Percentiles rank a stretch among this genome's conserved stretches.
These are phyloP conservation scores for Diaporthe destruens DNA, from an alignment of 2,329 filamentous ascomycete genomes.

Conservation along the genomic window DNA sequence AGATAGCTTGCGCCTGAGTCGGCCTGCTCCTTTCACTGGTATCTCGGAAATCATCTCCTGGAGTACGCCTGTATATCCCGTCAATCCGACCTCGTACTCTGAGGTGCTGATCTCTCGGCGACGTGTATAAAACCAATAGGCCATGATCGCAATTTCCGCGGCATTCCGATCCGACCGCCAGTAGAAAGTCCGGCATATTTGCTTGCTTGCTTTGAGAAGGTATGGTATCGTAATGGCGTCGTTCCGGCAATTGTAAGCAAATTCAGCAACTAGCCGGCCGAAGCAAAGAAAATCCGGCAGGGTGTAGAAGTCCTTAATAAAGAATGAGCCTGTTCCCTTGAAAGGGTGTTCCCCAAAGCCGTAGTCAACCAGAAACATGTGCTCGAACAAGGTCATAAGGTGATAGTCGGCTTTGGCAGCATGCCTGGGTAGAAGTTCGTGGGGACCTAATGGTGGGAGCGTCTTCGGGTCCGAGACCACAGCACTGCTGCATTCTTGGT, in stretches of 20 bases:
- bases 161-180: not conserved
- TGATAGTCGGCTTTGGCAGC: not conserved
- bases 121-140: constrained; percentile 40
- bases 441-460: constrained; percentile 1
- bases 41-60: constrained; percentile 43
- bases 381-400: constrained; percentile 26
- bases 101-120: constrained; percentile 25
- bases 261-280: constrained; percentile 16
- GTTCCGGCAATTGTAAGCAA: constrained; percentile 18
- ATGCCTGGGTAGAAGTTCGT: not conserved
- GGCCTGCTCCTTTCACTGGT: constrained; percentile 40
- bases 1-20: constrained; percentile 43
- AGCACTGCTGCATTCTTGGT: constrained; percentile 24
- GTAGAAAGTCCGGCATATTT: not conserved
- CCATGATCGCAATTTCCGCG: constrained; percentile 28
- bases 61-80: constrained; percentile 43
- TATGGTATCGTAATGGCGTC: constrained; percentile 22
- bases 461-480: constrained; percentile 8
- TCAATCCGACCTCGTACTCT: constrained; percentile 22
- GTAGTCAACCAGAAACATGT: constrained; percentile 38
- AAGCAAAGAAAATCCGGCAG: not conserved
- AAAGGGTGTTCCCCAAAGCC: constrained; percentile 30
- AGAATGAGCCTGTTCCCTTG: not conserved
- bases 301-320: not conserved
- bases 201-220: constrained; percentile 1